Evolutionary conservation across 768 basidiomycete genomes (phyloP), one percentile per base, ranked within the genome.

Genomic region (Suillus brevipes): DNA sequence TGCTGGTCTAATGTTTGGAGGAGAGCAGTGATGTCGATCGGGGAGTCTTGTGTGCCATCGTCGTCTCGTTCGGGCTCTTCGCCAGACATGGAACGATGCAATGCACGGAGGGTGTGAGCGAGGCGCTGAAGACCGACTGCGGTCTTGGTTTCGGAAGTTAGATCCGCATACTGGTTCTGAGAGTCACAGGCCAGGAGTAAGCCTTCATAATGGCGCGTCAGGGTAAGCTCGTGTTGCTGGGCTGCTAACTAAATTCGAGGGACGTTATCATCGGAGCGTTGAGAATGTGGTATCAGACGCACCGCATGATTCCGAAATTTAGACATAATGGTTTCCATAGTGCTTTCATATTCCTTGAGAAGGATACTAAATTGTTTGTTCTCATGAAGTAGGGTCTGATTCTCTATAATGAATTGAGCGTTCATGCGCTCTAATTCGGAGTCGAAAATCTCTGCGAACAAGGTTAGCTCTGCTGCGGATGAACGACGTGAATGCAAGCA

Each of bases 291-390:
- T 40, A 31, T 50, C 61, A 53, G 65, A 83, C 93, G 72, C 71
- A 97, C 95, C 14, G 94, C 89, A 73, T 98, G 91, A 65, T 89
- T 90, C 65, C 96, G 85, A 75, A 99, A 98, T 78, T 98, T 98
- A 60, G 88, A 80, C 97, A 99, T 99, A 74, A 99, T 92, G 36
- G 89, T 95, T 71, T 98, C 96, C 82, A 99, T 85, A 4, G 96
- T 97, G 62, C 83, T 82, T 75, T 99, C 96, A 74, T 99, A 97
- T 76, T 99, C 97, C 73, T 95, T 96, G 64, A 99, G 81, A 34
- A 99, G 82, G 34, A 87, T 70, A 68, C 89, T 90, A 37, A 99
- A 84, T 73, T 99, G 97, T 75, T 93, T 95, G 81, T 99, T 99
- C 78, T 99, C 97, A 67, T 98, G 90, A 58, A 92, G 81, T 1